Evolutionary conservation across 495 filamentous ascomycete species (phyloP).

Genomic region (Parathielavia appendiculata): DNA sequence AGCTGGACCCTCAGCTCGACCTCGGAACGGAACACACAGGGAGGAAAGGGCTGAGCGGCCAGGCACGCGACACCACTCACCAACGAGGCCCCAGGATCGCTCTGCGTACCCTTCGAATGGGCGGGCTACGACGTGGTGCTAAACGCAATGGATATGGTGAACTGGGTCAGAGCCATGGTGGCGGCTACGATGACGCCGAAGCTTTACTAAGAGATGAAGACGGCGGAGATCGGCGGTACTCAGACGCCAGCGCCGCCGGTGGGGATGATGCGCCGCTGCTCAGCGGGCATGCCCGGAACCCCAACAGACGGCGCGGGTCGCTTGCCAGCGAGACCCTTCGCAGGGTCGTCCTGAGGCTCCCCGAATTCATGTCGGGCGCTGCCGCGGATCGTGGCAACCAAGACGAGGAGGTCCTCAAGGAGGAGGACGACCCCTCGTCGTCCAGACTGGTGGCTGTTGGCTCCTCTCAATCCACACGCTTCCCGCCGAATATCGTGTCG

Average conservation of each 20-base stretch:
- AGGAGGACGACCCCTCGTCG: constrained; percentile 50
- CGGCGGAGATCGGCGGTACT: constrained; percentile 46
- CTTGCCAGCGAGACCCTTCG: constrained; percentile 34
- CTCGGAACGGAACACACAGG: constrained; percentile 22
- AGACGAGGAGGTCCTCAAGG: constrained; percentile 36
- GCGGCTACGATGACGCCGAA: constrained; percentile 51
- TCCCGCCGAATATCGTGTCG: constrained; percentile 82
- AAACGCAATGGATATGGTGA: constrained; percentile 55
- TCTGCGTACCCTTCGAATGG: constrained; percentile 62
- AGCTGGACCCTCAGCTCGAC: constrained; percentile 59
- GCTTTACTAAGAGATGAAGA: constrained; percentile 55
- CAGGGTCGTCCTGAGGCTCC: constrained; percentile 41
- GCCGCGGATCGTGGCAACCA: constrained; percentile 30
- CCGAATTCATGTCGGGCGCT: constrained; percentile 47
- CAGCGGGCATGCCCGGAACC: constrained; percentile 30
- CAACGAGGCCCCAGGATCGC: constrained; percentile 59
- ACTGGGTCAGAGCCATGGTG: constrained; percentile 51
- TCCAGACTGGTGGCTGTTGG: constrained; percentile 50
- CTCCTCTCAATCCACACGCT: constrained; percentile 47
- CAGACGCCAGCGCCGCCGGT: constrained; percentile 45
- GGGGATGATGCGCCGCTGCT: constrained; percentile 67
- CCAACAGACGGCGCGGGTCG: constrained; percentile 28
- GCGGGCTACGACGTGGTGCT: constrained; percentile 46
- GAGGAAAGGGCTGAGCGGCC: constrained; percentile 38
- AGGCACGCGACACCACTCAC: constrained; percentile 34